A percentile compares a stretch with the other conserved stretches of the same genome.
phyloP scores from a whole-genome alignment of 495 filamentous ascomycete species.

The Aspergillus haitiensis region DNA sequence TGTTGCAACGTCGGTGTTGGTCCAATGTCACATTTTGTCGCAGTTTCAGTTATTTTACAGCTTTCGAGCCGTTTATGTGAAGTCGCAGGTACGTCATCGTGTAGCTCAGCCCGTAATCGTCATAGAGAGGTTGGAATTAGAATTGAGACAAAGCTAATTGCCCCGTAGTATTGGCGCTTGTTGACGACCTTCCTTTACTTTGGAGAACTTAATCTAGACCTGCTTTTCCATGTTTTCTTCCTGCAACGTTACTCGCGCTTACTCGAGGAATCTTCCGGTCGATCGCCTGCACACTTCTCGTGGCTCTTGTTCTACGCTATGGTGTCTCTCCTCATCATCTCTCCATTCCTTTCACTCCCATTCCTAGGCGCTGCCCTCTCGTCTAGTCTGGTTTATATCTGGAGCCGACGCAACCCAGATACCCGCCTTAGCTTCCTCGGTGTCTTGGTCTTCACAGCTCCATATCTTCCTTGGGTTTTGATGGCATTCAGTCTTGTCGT shows the following conservation, averaged over 20 bases:
- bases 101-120: neutral
- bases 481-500: conserved; percentile 85
- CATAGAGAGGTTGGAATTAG: neutral
- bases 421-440: conserved; percentile 89
- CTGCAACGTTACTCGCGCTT: conserved; percentile 94
- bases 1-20: conserved; percentile 80
- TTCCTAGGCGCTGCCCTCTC: conserved; percentile 90
- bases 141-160: conserved; percentile 20
- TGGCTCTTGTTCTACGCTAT: conserved; percentile 90
- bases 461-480: conserved; percentile 94
- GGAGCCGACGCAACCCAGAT: conserved; percentile 92
- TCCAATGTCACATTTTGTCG: conserved; percentile 87
- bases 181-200: conserved; percentile 96
- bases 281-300: conserved; percentile 87
- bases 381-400: conserved; percentile 94
- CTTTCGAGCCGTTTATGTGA: conserved; percentile 84
- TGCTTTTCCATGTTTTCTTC: conserved; percentile 99
- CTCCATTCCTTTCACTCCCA: conserved; percentile 78
- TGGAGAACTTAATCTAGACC: conserved; percentile 88
- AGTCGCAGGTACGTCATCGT: conserved; percentile 66
- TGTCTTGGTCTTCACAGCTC: conserved; percentile 85
- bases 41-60: conserved; percentile 97
- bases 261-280: conserved; percentile 88
- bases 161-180: conserved; percentile 84
- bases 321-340: conserved; percentile 71